These are phyloP conservation scores for Phylloporus sp. DNA, from an alignment of 768 basidiomycete species.

Conservation along the genomic window DNA sequence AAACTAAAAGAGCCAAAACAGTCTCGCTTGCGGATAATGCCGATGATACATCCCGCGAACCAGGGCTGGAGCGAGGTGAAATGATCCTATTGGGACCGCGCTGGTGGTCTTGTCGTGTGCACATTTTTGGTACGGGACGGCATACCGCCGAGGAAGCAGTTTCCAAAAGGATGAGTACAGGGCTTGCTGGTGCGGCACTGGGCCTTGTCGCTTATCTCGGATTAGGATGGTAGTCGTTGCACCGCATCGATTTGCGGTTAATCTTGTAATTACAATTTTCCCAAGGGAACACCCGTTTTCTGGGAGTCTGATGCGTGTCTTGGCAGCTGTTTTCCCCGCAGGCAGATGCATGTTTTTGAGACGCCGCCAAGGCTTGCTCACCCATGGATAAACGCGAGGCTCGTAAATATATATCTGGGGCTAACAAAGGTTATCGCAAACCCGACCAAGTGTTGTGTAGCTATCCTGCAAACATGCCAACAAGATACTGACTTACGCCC, in stretches of 20 bases:
- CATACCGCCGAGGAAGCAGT: conserved; percentile 19
- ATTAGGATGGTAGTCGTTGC: neutral
- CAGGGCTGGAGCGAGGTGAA: conserved; percentile 18
- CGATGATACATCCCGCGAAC: conserved; percentile 18
- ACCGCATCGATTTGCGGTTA: conserved; percentile 18
- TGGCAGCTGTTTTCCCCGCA: conserved; percentile 8
- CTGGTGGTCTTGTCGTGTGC: conserved; percentile 9
- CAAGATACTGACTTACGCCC: conserved; percentile 91
- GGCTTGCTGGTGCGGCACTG: conserved; percentile 3
- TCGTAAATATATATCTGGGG: conserved; percentile 18
- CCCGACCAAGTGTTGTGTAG: conserved; percentile 24
- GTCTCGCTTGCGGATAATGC: conserved; percentile 21
- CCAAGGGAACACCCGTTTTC: conserved; percentile 16
- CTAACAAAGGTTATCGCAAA: conserved; percentile 36
- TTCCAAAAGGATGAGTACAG: neutral
- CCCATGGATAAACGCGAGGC: conserved; percentile 14
- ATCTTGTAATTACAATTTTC: conserved; percentile 23
- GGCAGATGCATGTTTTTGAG: conserved; percentile 16
- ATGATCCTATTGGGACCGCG: conserved; percentile 15
- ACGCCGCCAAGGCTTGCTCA: conserved; percentile 8
- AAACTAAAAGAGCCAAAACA: conserved; percentile 36
- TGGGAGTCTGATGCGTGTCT: conserved; percentile 4
- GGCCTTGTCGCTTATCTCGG: conserved; percentile 3
- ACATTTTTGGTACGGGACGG: conserved; percentile 21
- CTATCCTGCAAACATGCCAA: conserved; percentile 88